phyloP scores from a whole-genome alignment of 225 moss, liverwort and hornwort species.

The Antitrichia curtipendula region DNA sequence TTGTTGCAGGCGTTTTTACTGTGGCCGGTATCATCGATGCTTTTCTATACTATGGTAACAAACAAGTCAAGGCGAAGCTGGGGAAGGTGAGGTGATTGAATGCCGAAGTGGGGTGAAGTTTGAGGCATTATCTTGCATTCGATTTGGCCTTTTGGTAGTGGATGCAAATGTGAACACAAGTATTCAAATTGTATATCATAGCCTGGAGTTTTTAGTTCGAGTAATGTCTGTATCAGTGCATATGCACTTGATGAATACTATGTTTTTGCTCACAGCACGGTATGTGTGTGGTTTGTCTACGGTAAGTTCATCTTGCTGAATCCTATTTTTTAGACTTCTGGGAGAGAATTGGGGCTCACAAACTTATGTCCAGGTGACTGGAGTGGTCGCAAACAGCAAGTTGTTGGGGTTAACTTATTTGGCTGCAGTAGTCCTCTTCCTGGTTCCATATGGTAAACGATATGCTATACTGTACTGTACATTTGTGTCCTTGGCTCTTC shows the following conservation, averaged over 20 bases:
- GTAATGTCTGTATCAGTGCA: neutral
- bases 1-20: slow-evolving; percentile 65
- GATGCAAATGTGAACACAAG: neutral
- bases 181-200: neutral
- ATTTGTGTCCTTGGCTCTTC: neutral
- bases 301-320: neutral
- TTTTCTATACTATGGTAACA: slow-evolving; percentile 69
- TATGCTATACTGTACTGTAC: neutral
- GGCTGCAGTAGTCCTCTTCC: neutral
- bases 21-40: slow-evolving; percentile 90
- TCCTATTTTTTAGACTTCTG: neutral
- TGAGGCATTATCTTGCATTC: neutral
- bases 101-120: neutral
- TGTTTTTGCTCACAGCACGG: neutral
- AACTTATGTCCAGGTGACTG: neutral
- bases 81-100: slow-evolving; percentile 54
- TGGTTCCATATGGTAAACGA: neutral
- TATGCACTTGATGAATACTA: neutral
- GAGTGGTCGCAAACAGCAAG: neutral
- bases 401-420: neutral
- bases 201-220: neutral
- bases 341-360: neutral
- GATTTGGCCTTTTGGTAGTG: neutral
- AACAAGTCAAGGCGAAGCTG: slow-evolving; percentile 80
- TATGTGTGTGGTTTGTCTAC: neutral